Percentiles rank a stretch among this genome's conserved stretches.
Evolutionary conservation across 768 basidiomycete species (phyloP).

Genomic region (Lactarius hatsudake): DNA sequence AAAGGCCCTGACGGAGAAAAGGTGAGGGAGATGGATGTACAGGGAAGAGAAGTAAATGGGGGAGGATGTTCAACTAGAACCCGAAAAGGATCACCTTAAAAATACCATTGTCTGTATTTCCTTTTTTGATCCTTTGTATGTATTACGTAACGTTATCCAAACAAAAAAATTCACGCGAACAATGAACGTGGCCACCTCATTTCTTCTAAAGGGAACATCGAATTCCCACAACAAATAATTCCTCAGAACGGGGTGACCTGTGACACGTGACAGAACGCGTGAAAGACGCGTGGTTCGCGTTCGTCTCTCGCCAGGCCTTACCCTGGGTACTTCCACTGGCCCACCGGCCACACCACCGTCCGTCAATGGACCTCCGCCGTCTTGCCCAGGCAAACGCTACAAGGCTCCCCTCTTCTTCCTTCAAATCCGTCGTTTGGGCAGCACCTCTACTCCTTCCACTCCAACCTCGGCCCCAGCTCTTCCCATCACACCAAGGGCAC

Average conservation of each 20-base stretch:
- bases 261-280: slow-evolving; percentile 17
- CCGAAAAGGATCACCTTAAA: slow-evolving; percentile 24
- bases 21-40: slow-evolving; percentile 30
- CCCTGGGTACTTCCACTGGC: not conserved
- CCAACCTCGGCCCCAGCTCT: slow-evolving; percentile 30
- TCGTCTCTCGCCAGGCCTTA: not conserved
- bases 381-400: slow-evolving; percentile 49
- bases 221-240: slow-evolving; percentile 21
- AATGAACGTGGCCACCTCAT: slow-evolving; percentile 23
- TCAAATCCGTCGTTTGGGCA: slow-evolving; percentile 13
- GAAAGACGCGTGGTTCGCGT: slow-evolving; percentile 13
- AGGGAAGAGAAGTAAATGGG: slow-evolving; percentile 28
- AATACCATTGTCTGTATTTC: slow-evolving; percentile 31
- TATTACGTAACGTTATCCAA: slow-evolving; percentile 31
- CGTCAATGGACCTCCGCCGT: slow-evolving; percentile 53
- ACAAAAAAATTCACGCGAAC: slow-evolving; percentile 31
- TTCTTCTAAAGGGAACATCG: slow-evolving; percentile 22
- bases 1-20: slow-evolving; percentile 1
- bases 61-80: slow-evolving; percentile 33
- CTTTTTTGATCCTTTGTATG: slow-evolving; percentile 26
- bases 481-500: slow-evolving; percentile 44
- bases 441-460: slow-evolving; percentile 34
- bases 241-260: slow-evolving; percentile 3
- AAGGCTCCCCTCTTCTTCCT: slow-evolving; percentile 30
- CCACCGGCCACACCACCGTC: not conserved